Conservation (phyloP, 2,329 filamentous ascomycete species). For the Paramyrothecium roridum region DNA sequence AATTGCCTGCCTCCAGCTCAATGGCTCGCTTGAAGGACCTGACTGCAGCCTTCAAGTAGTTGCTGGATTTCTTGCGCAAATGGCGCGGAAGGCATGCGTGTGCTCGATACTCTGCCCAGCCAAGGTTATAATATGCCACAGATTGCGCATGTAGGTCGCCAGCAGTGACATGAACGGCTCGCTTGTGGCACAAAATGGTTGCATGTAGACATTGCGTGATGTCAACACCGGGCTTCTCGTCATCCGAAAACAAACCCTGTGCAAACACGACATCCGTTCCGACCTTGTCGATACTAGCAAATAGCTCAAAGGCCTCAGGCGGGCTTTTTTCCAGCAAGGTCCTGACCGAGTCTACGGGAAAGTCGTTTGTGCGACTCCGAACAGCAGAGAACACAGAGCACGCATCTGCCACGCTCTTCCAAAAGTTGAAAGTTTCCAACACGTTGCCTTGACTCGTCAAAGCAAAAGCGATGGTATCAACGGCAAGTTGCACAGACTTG, state of each 20-base stretch:
- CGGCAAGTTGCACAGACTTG: conserved; percentile 70
- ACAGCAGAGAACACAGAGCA: conserved; percentile 80
- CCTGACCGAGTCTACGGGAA: conserved; percentile 58
- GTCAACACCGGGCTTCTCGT: conserved; percentile 45
- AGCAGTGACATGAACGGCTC: conserved; percentile 70
- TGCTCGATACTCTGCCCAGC: conserved; percentile 83
- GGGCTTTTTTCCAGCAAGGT: conserved; percentile 54
- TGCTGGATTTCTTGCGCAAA: conserved; percentile 55
- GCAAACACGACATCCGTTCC: conserved; percentile 42
- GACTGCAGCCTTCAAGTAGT: conserved; percentile 77
- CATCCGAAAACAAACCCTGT: conserved; percentile 40
- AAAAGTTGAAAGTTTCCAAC: conserved; percentile 81
- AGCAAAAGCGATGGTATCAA: conserved; percentile 67
- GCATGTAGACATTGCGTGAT: conserved; percentile 63
- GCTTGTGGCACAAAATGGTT: conserved; percentile 81
- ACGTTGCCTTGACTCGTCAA: conserved; percentile 56
- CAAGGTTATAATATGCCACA: conserved; percentile 95
- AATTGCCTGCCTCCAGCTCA: conserved; percentile 88
- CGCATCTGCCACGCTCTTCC: conserved; percentile 89
- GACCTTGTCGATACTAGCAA: conserved; percentile 68
- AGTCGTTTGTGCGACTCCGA: conserved; percentile 60
- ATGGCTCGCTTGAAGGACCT: conserved; percentile 94
- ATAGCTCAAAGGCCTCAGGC: conserved; percentile 54
- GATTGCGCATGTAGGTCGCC: conserved; percentile 83
- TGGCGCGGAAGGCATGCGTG: conserved; percentile 61